A percentile compares a stretch with the other conserved stretches of the same genome.
Conservation (phyloP, 805 yeast genomes). For the Teunomyces barrocoloradensis region DNA sequence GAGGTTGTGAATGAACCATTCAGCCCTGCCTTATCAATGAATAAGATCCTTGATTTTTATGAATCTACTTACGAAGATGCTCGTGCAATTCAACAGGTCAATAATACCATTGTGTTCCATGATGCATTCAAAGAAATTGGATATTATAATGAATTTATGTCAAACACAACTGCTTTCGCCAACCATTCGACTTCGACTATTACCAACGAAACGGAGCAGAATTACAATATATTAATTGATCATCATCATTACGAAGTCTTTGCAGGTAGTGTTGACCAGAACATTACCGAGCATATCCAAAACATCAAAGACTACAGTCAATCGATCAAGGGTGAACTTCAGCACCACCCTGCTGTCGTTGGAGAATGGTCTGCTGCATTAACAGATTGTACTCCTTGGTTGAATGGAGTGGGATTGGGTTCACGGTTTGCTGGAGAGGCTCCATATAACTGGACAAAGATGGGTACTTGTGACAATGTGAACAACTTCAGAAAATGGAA, state of each 20-base stretch:
- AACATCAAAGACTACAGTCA: conserved; percentile 30
- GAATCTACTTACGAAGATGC: conserved; percentile 30
- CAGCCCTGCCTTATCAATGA: conserved; percentile 21
- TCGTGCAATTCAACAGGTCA: conserved; percentile 24
- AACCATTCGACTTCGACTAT: conserved; percentile 3
- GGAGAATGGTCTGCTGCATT: conserved; percentile 82
- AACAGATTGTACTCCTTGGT: conserved; percentile 87
- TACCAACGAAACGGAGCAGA: conserved; percentile 6
- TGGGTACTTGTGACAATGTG: conserved; percentile 45
- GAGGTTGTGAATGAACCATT: conserved; percentile 43
- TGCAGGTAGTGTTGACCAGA: conserved; percentile 22
- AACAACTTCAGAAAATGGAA: conserved; percentile 43
- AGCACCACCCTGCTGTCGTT: conserved; percentile 49
- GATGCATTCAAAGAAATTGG: conserved; percentile 62
- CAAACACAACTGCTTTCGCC: conserved; percentile 13
- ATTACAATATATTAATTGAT: conserved; percentile 36
- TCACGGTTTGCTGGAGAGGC: conserved; percentile 53
- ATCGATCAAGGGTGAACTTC: conserved; percentile 35
- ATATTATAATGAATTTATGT: conserved; percentile 51
- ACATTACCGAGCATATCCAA: conserved; percentile 29
- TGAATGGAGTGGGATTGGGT: conserved; percentile 70
- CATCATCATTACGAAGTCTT: conserved; percentile 43
- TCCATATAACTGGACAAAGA: conserved; percentile 27
- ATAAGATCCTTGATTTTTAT: conserved; percentile 27
- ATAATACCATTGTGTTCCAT: conserved; percentile 53